Percentiles rank a stretch among this genome's conserved stretches.
Evolutionary conservation across 495 filamentous ascomycete genomes (phyloP).

Genomic region (Aspergillus olivimuriae): DNA sequence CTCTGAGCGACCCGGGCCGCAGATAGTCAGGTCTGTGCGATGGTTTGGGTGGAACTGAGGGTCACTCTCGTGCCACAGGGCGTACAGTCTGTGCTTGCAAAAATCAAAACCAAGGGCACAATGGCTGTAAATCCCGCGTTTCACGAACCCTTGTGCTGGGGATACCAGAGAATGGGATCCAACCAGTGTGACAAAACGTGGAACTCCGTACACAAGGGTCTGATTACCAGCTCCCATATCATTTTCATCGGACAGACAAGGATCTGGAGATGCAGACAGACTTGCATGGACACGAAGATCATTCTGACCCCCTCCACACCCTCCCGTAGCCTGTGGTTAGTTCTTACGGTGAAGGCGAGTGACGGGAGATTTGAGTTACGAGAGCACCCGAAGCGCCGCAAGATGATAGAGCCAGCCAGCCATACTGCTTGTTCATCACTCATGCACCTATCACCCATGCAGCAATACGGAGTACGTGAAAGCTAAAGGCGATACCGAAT

Average conservation of each 20-base stretch:
- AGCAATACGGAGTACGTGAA: background rate
- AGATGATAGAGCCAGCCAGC: background rate
- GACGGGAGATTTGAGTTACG: background rate
- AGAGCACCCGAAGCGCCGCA: background rate
- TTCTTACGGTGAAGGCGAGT: background rate
- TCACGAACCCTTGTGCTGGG: background rate
- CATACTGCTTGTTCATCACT: background rate
- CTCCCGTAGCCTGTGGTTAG: background rate
- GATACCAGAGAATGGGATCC: background rate
- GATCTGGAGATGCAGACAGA: background rate
- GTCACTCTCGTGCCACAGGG: background rate
- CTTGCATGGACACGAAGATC: conserved; percentile 4
- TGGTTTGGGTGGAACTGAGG: background rate
- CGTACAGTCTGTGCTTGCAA: background rate
- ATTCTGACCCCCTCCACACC: background rate
- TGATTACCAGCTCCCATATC: background rate
- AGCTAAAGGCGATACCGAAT: background rate
- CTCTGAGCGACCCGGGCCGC: background rate
- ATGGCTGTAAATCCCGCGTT: background rate
- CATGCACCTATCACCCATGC: background rate
- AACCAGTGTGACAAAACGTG: background rate
- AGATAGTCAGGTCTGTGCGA: conserved; percentile 3
- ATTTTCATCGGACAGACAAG: background rate
- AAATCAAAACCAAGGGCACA: background rate
- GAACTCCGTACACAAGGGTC: background rate